phyloP scores from a whole-genome alignment of 2,329 filamentous ascomycete genomes.

The Plectosphaerella sp. region DNA sequence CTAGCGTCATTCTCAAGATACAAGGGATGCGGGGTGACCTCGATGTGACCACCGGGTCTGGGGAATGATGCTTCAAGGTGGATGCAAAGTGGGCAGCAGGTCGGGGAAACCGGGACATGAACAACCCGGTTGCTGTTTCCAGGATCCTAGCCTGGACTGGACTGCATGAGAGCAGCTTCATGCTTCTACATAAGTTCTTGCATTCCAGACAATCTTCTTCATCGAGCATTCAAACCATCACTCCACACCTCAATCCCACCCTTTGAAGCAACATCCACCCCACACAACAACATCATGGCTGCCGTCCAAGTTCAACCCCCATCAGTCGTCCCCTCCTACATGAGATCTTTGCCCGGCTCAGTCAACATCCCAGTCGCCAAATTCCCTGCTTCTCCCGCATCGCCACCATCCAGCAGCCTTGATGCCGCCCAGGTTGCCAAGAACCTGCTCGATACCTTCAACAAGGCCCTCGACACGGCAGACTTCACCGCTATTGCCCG shows the following conservation, averaged over 20 bases:
- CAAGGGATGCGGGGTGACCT: no score
- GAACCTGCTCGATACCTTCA: slow-evolving; percentile 32
- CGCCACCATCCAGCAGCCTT: slow-evolving; percentile 16
- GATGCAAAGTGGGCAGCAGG: no score
- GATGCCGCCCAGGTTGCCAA: slow-evolving; percentile 33
- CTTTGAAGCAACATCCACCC: no score
- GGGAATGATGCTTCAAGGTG: not conserved
- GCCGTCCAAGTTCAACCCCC: not conserved
- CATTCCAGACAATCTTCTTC: no score
- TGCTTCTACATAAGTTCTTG: no score
- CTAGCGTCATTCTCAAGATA: not conserved
- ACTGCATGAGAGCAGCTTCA: not conserved
- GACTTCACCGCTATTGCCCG: slow-evolving; percentile 26
- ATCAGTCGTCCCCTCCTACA: not conserved
- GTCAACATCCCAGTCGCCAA: slow-evolving; percentile 45
- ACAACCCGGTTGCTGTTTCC: not conserved
- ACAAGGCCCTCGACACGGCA: slow-evolving; percentile 28
- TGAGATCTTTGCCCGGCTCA: slow-evolving; percentile 38
- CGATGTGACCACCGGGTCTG: not conserved
- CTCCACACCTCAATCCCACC: no score
- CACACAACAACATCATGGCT: not conserved
- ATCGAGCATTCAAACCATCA: no score
- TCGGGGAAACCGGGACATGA: no score
- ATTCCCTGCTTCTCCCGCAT: slow-evolving; percentile 23
- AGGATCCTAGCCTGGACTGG: not conserved